Conservation (phyloP, 352 stramenopile genomes). For the Aphanomyces stellatus region DNA sequence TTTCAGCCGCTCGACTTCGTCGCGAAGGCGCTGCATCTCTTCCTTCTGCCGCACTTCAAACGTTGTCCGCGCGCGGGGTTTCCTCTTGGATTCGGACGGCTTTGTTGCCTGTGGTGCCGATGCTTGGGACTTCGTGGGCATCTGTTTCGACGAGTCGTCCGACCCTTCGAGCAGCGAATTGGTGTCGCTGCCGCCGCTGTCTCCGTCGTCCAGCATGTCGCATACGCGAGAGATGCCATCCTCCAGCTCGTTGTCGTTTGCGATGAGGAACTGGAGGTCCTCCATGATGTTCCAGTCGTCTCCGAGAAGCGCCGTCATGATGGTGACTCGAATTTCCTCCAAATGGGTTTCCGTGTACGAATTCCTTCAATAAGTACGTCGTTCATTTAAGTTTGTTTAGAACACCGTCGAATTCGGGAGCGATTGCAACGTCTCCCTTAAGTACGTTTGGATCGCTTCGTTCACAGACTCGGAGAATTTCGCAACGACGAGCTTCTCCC, state of each 20-base stretch:
- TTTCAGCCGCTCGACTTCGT: not conserved
- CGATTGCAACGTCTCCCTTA: not conserved
- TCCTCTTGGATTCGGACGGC: not conserved
- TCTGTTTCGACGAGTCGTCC: no score
- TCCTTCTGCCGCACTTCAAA: constrained; percentile 2
- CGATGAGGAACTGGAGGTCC: constrained; percentile 12
- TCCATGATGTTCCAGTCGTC: not conserved
- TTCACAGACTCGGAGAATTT: not conserved
- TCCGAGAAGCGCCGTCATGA: no score
- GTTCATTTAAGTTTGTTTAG: not conserved
- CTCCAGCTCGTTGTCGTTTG: not conserved
- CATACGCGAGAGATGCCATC: not conserved
- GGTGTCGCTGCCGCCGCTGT: no score
- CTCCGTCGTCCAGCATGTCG: not conserved
- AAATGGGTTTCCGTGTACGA: no score
- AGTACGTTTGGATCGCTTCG: not conserved
- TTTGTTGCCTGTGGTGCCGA: not conserved
- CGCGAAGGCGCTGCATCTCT: not conserved
- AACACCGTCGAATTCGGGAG: no score
- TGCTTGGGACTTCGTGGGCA: no score
- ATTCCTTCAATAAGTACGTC: no score
- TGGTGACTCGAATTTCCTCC: no score
- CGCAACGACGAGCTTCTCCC: not conserved
- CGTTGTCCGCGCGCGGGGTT: not conserved
- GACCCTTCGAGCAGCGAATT: no score